phyloP scores from a whole-genome alignment of 257 asterid species.

The Petunia axillaris region DNA sequence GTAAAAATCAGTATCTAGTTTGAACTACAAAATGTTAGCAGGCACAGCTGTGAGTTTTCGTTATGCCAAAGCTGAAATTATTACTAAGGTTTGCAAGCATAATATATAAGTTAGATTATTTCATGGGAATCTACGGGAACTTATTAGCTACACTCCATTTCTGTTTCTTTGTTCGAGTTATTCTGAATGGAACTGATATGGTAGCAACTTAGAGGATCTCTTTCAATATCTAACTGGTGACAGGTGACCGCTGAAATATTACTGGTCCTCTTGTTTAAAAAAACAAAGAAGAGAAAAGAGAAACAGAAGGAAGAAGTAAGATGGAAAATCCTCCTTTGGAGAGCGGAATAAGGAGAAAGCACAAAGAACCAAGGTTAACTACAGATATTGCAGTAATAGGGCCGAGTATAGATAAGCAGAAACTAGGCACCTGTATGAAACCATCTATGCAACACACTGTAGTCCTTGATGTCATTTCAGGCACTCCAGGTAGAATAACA shows the following conservation, averaged over 20 bases:
- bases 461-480: not conserved
- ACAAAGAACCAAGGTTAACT: not conserved
- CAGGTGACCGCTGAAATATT: not conserved
- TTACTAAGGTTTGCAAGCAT: not conserved
- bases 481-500: not conserved
- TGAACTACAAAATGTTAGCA: not conserved
- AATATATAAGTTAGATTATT: not conserved
- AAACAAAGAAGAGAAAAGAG: not conserved
- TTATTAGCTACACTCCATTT: not conserved
- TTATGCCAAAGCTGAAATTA: not conserved
- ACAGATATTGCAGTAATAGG: not conserved
- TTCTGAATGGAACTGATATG: not conserved
- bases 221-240: not conserved
- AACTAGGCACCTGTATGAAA: not conserved
- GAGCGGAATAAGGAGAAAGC: not conserved
- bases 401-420: not conserved
- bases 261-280: not conserved
- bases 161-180: not conserved
- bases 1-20: constrained; percentile 9
- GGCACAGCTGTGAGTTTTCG: not conserved
- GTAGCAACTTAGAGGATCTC: not conserved
- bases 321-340: not conserved
- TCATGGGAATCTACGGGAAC: not conserved
- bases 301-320: not conserved
- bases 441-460: not conserved